Conservation (phyloP, 768 basidiomycete species). For the Termitomyces sp. region DNA sequence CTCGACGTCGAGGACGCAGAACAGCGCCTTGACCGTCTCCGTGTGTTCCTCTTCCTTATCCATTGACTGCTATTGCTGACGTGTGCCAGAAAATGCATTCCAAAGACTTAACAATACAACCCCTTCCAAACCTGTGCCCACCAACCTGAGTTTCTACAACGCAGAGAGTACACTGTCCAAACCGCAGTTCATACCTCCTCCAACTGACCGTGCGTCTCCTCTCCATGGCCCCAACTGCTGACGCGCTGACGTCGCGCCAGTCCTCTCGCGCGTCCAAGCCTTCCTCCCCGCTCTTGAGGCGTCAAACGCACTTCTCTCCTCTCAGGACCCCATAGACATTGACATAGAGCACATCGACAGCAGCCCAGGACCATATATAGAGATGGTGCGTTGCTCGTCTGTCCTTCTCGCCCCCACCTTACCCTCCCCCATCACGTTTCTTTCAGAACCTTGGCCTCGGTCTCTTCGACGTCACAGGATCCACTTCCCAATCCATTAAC, state of each 20-base stretch:
- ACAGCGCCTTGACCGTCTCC: slow-evolving; percentile 1
- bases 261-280: slow-evolving; percentile 60
- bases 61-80: background rate
- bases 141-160: background rate
- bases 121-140: background rate
- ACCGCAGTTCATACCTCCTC: slow-evolving; percentile 32
- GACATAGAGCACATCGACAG: slow-evolving; percentile 61
- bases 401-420: background rate
- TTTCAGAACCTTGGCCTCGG: slow-evolving; percentile 61
- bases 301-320: slow-evolving; percentile 52
- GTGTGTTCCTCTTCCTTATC: background rate
- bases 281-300: slow-evolving; percentile 69
- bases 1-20: slow-evolving; percentile 8
- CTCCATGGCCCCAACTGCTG: background rate
- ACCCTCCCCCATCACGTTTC: background rate
- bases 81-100: background rate
- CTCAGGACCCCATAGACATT: slow-evolving; percentile 48
- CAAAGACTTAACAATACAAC: slow-evolving; percentile 1
- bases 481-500: background rate
- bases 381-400: slow-evolving; percentile 46
- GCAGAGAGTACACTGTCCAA: background rate
- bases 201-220: slow-evolving; percentile 41
- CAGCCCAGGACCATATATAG: slow-evolving; percentile 49
- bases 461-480: slow-evolving; percentile 41
- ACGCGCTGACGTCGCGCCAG: slow-evolving; percentile 26